Base-by-base conservation (phyloP, 805 yeast genomes). In the Myxozyma udenii region DNA sequence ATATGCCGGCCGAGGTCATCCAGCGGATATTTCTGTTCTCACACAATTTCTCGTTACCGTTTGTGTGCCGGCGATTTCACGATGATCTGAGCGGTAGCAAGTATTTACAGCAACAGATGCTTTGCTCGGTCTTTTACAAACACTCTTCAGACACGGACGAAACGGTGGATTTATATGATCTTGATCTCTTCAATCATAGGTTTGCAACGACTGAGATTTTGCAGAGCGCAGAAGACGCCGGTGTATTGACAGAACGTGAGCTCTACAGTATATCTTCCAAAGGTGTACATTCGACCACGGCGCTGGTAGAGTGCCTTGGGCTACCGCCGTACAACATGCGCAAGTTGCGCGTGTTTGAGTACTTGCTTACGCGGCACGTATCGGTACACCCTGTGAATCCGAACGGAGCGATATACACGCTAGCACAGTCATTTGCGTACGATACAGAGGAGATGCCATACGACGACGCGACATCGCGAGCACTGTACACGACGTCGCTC, bases 1-100 rank as follows among this genome's bases (percentile, higher is more conserved):
- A 12, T 23, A 45, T 54, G 18, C 58, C 58, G 22, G 24, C 53
- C 18, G 58, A 50, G 44, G 40, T 54, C 23, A 4, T 54, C 9
- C 48, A 54, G 25, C 36, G 11, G 9, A 51, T 54, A 21, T 54
- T 54, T 38, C 16, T 51, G 5, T 43, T 39, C 25, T 54, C 53
- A 3, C 41, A 23, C 12, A 48, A 45, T 41, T 24, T 48, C 9
- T 37, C 28, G 9, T 5, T 54, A 18, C 53, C 56, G 21, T 39
- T 54, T 1, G 50, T 36, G 3, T 51, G 51, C 21, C 32, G 49
- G 16, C 22, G 48, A 4, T 26, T 53, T 18, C 7, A 26, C 24
- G 11, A n/a, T 12, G 30, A 43, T 7, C 25, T 53, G 33, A 36
- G 32, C 24, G 14, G 40, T 25, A 50, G 35, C n/a, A 18, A 22